Evolutionary conservation across 208 protist genomes (phyloP), one percentile per base, ranked within the genome.

Genomic region (Porcisia deanei): DNA sequence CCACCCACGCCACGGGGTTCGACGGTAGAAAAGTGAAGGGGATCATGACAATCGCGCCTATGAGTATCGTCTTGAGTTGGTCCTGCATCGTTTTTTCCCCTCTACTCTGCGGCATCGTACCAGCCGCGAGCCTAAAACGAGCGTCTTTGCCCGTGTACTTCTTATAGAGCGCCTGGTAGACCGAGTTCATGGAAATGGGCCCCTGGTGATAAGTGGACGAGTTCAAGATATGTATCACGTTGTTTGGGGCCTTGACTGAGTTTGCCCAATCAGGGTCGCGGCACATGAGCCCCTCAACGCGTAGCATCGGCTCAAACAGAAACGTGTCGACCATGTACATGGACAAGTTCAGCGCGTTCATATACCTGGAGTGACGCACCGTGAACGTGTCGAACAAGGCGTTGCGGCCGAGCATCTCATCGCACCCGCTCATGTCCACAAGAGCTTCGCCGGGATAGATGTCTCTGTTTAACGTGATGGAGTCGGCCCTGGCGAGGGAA

Each of bases 1-100:
- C 91, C 7, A 97, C 67, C 84, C 86, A 94, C 7, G 81, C 84
- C 0, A 97, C 85, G 5, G 64, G 47, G 80, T 84, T 93, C 22
- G 89, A 86, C 4, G 90, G 87, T 47, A 94, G 61, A 70, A 92
- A 90, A 7, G 82, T 86, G 73, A 94, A 92, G 18, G 68, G 70
- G 14, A 76, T 79, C 22, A 69, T 74, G 39, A 68, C 61, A 47
- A 79, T 79, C 49, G 75, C 68, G 20, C 68, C 68, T 57, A 80
- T 75, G 6, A 81, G 57, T 20, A 85, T 75, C 1, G 80, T 76
- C 71, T 89, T 12, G 82, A 77, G 73, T 53, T 39, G 66, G 72
- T 86, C 74, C 67, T 81, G 63, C 53, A 55, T 83, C 30, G 67
- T 66, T 52, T 73, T 20, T 61, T 88, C 69, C 52, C 7, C 37